phyloP scores from a whole-genome alignment of 1,284 basidiomycete species.

The Albatrellus sp. region DNA sequence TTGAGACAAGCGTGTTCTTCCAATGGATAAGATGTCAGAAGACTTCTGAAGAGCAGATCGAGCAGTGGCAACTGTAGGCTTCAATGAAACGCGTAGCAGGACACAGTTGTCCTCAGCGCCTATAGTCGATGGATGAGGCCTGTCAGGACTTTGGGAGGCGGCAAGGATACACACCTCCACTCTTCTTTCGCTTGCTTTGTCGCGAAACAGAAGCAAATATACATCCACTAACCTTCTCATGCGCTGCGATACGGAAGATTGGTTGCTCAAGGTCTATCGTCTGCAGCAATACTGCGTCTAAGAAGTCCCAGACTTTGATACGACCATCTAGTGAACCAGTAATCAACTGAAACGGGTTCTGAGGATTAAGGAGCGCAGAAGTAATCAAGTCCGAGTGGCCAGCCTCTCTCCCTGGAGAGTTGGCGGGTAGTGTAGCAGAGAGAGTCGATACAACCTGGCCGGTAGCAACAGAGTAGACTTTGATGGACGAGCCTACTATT shows the following conservation, averaged over 20 bases:
- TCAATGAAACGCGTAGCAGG: conserved; percentile 49
- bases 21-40: conserved; percentile 41
- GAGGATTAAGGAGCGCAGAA: conserved; percentile 68
- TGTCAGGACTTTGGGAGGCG: background rate
- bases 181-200: conserved; percentile 32
- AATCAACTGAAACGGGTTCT: conserved; percentile 83
- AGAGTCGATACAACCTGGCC: conserved; percentile 78
- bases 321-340: conserved; percentile 78
- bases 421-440: conserved; percentile 21
- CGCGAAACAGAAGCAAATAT: conserved; percentile 60
- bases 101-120: conserved; percentile 33
- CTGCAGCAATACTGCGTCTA: conserved; percentile 74
- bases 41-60: conserved; percentile 33
- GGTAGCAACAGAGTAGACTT: conserved; percentile 69
- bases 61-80: conserved; percentile 30
- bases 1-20: conserved; percentile 56
- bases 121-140: conserved; percentile 5
- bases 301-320: conserved; percentile 87
- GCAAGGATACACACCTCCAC: conserved; percentile 27
- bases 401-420: conserved; percentile 26
- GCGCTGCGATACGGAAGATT: conserved; percentile 62
- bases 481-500: conserved; percentile 63
- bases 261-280: conserved; percentile 62
- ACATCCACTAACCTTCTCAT: conserved; percentile 51
- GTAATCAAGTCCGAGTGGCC: conserved; percentile 54